phyloP scores from a whole-genome alignment of 148 eudicot species.

The Chenopodium berlandieri region DNA sequence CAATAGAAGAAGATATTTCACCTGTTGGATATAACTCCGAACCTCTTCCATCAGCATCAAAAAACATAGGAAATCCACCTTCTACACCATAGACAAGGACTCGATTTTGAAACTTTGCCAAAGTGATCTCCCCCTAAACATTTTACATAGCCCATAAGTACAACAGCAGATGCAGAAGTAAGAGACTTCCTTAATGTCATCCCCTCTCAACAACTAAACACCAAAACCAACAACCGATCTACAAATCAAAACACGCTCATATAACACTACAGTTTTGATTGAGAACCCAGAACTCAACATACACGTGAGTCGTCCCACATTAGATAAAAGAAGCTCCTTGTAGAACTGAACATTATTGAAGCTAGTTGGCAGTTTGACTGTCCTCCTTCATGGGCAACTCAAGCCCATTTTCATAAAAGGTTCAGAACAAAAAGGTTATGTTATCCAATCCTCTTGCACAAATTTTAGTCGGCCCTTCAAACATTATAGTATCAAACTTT shows the following conservation, averaged over 20 bases:
- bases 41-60: constrained; percentile 87
- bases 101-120: constrained; percentile 79
- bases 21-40: constrained; percentile 85
- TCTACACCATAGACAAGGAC: constrained; percentile 80
- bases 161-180: not conserved
- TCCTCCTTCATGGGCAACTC: not conserved
- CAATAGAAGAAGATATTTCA: constrained; percentile 20
- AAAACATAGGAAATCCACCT: constrained; percentile 78
- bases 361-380: not conserved
- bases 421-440: no score
- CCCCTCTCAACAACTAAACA: not conserved
- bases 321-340: not conserved
- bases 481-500: not conserved
- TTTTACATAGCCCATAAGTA: constrained; percentile 12
- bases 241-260: not conserved
- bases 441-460: not conserved
- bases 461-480: not conserved
- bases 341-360: not conserved
- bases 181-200: not conserved
- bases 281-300: not conserved
- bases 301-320: not conserved
- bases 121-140: constrained; percentile 63
- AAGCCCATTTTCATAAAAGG: not conserved
- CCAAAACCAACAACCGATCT: not conserved
- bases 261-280: not conserved